Evolutionary conservation across 1,284 basidiomycete genomes (phyloP), one percentile per base, ranked within the genome.

Genomic region (Ceratobasidium sp.): DNA sequence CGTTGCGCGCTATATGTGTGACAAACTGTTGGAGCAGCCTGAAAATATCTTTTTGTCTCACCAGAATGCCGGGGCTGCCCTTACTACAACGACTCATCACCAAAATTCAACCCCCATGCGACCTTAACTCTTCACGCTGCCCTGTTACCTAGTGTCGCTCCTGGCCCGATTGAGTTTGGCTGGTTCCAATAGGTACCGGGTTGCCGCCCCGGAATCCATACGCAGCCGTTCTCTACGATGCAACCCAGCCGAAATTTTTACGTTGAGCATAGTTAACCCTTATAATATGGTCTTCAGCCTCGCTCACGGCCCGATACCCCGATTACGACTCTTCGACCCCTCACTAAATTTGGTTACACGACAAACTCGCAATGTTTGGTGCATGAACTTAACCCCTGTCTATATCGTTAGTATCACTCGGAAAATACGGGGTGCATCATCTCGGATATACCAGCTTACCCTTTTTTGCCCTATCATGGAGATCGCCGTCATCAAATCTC

Each of bases 401-500:
- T 18, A 53, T 53, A 53, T 53, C 18, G 18, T 53, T 20, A 6
- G 6, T 53, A 15, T 53, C 18, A 53, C 13, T 20, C 51, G 51
- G 51, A 53, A 53, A 53, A 53, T 53, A 20, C 51, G 51, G 51
- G 6, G n/a, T 1, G 51, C n/a, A 53, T n/a, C n/a, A 53, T 53
- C 18, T 53, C 18, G 51, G n/a, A 53, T 20, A n/a, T n/a, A 20
- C n/a, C n/a, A 20, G 18, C 51, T 53, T 53, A 33, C 15, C 51
- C 51, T 15, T 53, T 20, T 53, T 53, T 6, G 51, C 18, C 51
- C 51, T 53, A 53, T 53, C 51, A 53, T 53, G 51, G 51, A 15
- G 51, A 53, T 53, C 51, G 51, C 51, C 51, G 51, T n/a, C 51
- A n/a, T n/a, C 51, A 53, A 18, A 53, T 53, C 51, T 53, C n/a